Conservation (phyloP, 1,284 basidiomycete genomes). For the Cutaneotrichosporon cutaneum region DNA sequence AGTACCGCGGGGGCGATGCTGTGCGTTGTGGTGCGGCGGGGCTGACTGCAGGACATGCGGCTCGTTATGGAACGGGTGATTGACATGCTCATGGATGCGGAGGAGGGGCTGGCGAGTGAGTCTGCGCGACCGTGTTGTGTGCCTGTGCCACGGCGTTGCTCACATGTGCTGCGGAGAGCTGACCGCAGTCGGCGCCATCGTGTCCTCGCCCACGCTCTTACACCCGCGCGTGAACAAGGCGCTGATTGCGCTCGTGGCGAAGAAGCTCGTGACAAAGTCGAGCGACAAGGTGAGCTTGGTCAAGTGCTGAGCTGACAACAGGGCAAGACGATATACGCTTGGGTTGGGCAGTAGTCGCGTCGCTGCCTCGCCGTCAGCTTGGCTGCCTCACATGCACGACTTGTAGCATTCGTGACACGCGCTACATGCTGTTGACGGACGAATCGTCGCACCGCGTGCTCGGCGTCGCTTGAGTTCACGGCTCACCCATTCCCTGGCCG, state of each 20-base stretch:
- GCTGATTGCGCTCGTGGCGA: constrained; percentile 81
- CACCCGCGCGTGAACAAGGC: constrained; percentile 91
- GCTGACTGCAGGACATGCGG: constrained; percentile 61
- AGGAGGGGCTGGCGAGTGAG: constrained; percentile 34
- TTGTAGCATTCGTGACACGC: no score
- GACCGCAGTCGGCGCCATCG: constrained; percentile 69
- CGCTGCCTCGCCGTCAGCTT: no score
- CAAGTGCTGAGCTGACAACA: constrained; percentile 6
- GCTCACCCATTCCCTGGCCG: no score
- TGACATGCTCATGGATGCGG: constrained; percentile 43
- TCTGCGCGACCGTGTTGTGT: no score
- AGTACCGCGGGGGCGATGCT: constrained; percentile 67
- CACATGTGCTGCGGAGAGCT: not conserved
- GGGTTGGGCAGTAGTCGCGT: constrained; percentile 10
- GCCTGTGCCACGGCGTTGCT: no score
- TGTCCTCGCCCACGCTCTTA: constrained; percentile 74
- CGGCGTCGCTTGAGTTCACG: no score
- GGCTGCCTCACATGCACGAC: no score
- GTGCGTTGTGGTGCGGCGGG: not conserved
- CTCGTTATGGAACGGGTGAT: constrained; percentile 71
- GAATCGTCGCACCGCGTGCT: no score
- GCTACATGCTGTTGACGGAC: no score
- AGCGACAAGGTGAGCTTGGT: constrained; percentile 50
- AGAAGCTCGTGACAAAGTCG: constrained; percentile 75
- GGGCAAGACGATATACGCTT: constrained; percentile 21